Conservation (phyloP, 345 rosid species). For the Populus davidiana region DNA sequence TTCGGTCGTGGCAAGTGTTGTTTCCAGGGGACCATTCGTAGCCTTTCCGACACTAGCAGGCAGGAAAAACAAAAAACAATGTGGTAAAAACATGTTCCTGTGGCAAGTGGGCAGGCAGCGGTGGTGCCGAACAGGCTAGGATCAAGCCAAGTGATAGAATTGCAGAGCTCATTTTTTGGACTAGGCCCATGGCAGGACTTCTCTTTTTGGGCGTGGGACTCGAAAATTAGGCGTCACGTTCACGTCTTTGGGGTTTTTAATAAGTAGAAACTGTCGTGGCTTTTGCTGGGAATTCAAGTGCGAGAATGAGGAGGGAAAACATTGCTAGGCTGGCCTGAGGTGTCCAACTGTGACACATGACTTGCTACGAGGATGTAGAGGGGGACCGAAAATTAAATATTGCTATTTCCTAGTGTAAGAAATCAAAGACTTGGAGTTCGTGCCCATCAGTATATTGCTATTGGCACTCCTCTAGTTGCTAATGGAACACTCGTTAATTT, state of each 20-base stretch:
- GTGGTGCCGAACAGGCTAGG: too few relatives aligned
- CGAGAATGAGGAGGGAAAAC: not conserved
- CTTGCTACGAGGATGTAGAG: not conserved
- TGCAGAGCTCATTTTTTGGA: not conserved
- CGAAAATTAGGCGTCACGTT: slow-evolving; percentile 17
- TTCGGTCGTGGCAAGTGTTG: not conserved
- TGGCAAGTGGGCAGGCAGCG: too few relatives aligned
- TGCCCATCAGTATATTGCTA: not conserved
- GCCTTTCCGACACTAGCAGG: not conserved
- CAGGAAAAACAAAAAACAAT: too few relatives aligned
- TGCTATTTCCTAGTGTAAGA: not conserved
- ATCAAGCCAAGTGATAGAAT: too few relatives aligned
- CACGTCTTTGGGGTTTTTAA: not conserved
- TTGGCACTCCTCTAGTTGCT: too few relatives aligned
- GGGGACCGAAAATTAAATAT: not conserved
- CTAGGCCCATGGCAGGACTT: not conserved
- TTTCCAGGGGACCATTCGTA: not conserved
- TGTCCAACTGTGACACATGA: not conserved
- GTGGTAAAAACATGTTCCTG: too few relatives aligned
- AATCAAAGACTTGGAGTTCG: not conserved
- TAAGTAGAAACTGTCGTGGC: not conserved
- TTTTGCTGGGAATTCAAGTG: not conserved
- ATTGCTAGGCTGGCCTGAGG: not conserved
- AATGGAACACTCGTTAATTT: too few relatives aligned
- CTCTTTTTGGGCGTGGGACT: not conserved